Base-by-base conservation (phyloP, 2,329 filamentous ascomycete genomes). In the Hymenoscyphus scutula region DNA sequence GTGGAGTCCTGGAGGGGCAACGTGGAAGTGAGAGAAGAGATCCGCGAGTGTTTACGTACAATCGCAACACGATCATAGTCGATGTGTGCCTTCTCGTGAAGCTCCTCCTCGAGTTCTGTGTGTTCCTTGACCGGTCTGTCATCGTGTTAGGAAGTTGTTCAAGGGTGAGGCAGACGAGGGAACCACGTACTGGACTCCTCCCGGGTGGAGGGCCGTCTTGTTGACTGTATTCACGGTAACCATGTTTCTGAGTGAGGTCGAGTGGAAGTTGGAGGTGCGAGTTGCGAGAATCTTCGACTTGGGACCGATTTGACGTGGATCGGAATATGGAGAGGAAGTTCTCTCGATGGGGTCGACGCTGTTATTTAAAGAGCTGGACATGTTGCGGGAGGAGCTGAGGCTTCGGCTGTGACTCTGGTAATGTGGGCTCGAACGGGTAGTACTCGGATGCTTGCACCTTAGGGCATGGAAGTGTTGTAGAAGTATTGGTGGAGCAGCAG, bases 41-140 rank as follows among this genome's bases (percentile, higher is more conserved):
- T 48, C 41, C 23, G 41, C 41, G 2, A 19, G 41, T 48, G 41
- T 48, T 48, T 34, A 77, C 91, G 78, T 85, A 96, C 93, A 83
- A 99, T 99, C 68, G 95, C 91, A 74, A 99, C 95, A 76, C 92
- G 90, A 80, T 98, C 91, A 78, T 98, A 99, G 84, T 99, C 95
- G 76, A 99, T 99, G 84, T 99, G 94, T 71, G 95, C 95, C 76
- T 89, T 92, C 80, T 97, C 92, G 79, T 98, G 93, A 66, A 99
- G 90, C 78, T 97, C 92, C 81, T 98, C 92, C 81, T 99, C 92
- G 69, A 99, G 88, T 78, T 98, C 95, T 54, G 95, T 98, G 86
- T 97, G 94, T 23, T 96, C 90, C 74, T 84, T 84, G 75, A 88
- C 83, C 68, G 93, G 91, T 79, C 92, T 96, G 74, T 23, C 17